Percentiles rank a stretch among this genome's conserved stretches.
Conservation (phyloP, 306 rosid species). For the Dryas octopetala region DNA sequence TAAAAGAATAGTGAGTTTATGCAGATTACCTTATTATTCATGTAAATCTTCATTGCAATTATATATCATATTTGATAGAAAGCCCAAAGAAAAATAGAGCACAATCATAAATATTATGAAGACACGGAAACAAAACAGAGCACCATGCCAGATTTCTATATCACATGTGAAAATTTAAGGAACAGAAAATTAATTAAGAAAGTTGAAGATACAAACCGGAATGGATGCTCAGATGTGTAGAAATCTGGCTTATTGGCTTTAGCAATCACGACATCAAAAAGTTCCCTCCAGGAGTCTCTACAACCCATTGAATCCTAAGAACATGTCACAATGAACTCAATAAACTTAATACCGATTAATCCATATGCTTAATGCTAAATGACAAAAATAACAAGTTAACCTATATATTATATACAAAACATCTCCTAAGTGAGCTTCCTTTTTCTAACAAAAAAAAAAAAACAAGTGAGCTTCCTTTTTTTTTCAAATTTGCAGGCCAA, state of each 20-base stretch:
- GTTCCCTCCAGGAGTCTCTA: constrained; percentile 79
- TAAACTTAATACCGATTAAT: not conserved
- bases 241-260: constrained; percentile 89
- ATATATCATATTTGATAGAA: not conserved
- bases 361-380: not conserved
- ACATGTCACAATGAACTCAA: constrained; percentile 25
- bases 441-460: not conserved
- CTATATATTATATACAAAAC: not conserved
- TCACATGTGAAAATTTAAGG: not conserved
- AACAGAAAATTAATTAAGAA: constrained; percentile 14
- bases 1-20: not conserved
- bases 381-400: not conserved
- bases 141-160: constrained; percentile 3
- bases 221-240: constrained; percentile 93
- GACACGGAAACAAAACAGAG: constrained; percentile 12
- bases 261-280: constrained; percentile 95
- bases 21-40: constrained; percentile 19
- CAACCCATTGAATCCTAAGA: constrained; percentile 71
- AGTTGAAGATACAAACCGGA: constrained; percentile 64
- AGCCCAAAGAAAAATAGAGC: constrained; percentile 13
- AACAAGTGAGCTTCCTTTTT: too few relatives aligned
- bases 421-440: not conserved
- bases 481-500: not conserved
- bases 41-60: constrained; percentile 6
- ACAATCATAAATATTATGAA: constrained; percentile 1